These are phyloP conservation scores for Colletotrichum spinosum DNA, from an alignment of 2,329 filamentous ascomycete genomes.

Conservation along the genomic window DNA sequence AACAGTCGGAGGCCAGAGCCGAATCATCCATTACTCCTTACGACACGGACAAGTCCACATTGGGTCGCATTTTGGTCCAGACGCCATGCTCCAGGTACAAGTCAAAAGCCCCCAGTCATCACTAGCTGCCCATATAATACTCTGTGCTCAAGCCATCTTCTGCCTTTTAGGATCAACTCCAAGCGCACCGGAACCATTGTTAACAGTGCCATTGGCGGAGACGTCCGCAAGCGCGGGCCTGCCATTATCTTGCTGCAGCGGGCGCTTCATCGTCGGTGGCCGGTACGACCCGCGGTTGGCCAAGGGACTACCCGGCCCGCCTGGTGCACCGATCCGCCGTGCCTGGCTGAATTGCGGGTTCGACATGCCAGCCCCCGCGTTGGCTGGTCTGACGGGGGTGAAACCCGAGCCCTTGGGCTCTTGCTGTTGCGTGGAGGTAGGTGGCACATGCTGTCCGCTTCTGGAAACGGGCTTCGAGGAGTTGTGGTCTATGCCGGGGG, in stretches of 20 bases:
- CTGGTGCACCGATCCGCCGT: slow-evolving; percentile 70
- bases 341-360: slow-evolving; percentile 67
- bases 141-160: slow-evolving; percentile 51
- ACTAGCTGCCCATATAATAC: slow-evolving; percentile 4
- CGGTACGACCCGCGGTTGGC: slow-evolving; percentile 69
- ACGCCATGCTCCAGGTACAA: background rate
- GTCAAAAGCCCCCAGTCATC: background rate
- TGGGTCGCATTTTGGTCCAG: no score
- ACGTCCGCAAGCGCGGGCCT: slow-evolving; percentile 64
- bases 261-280: slow-evolving; percentile 64
- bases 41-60: background rate
- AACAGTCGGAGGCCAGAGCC: background rate
- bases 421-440: slow-evolving; percentile 44
- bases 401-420: slow-evolving; percentile 37
- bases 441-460: slow-evolving; percentile 64
- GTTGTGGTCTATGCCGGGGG: slow-evolving; percentile 85
- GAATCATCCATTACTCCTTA: background rate
- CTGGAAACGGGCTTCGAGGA: slow-evolving; percentile 79
- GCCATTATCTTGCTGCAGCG: slow-evolving; percentile 40
- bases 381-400: slow-evolving; percentile 32
- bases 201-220: slow-evolving; percentile 54
- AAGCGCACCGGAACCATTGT: slow-evolving; percentile 39
- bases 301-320: slow-evolving; percentile 65
- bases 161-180: slow-evolving; percentile 64
- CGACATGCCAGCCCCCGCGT: slow-evolving; percentile 43